Evolutionary conservation across 495 filamentous ascomycete species (phyloP).

Genomic region (Chaetomium cochliodes): DNA sequence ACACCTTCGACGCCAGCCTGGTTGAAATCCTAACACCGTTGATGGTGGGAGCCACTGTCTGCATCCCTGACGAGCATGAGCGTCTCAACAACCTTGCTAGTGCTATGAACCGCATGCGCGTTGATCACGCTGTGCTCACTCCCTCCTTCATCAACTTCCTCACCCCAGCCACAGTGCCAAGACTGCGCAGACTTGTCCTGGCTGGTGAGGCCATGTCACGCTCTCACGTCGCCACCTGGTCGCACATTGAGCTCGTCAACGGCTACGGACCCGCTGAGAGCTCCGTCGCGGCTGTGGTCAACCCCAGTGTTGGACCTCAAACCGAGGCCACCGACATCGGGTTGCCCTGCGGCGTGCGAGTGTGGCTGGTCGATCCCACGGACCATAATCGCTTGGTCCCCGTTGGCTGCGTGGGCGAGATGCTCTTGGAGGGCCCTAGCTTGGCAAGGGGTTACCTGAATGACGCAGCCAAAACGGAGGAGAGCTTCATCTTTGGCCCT

Average conservation of each 20-base stretch:
- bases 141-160: constrained; percentile 51
- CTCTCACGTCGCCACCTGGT: constrained; percentile 35
- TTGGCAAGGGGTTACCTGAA: constrained; percentile 47
- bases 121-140: constrained; percentile 36
- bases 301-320: constrained; percentile 20
- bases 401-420: constrained; percentile 49
- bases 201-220: constrained; percentile 32
- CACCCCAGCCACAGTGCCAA: constrained; percentile 20
- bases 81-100: constrained; percentile 32
- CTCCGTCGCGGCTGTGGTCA: constrained; percentile 19
- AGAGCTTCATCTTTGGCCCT: constrained; percentile 36
- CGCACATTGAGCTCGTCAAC: constrained; percentile 36
- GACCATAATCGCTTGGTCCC: constrained; percentile 50
- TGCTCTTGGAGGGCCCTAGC: constrained; percentile 45
- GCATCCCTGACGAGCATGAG: constrained; percentile 41
- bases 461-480: constrained; percentile 36
- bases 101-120: constrained; percentile 27
- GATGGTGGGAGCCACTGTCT: constrained; percentile 49
- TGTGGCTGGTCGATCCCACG: constrained; percentile 57
- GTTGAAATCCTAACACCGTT: constrained; percentile 58
- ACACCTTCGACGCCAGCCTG: constrained; percentile 61
- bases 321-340: constrained; percentile 46
- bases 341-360: constrained; percentile 40
- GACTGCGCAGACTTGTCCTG: constrained; percentile 27
- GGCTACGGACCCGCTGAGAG: constrained; percentile 37